Conservation (phyloP, 768 basidiomycete species). For the Rhodosporidiobolus odoratus region DNA sequence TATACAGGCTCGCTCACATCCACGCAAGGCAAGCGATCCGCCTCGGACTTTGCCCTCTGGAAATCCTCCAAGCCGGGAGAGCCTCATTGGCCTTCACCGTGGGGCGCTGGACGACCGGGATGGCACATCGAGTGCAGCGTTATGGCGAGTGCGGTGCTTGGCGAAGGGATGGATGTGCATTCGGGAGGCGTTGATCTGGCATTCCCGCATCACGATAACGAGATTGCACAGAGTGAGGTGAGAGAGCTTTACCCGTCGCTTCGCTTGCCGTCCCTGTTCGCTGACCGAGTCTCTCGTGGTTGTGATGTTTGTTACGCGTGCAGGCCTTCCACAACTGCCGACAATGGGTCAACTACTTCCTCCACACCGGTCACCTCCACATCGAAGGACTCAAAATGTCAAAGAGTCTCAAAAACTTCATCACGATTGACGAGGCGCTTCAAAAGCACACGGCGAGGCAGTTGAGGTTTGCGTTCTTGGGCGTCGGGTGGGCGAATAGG, state of each 20-base stretch:
- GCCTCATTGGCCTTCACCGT: constrained; percentile 91
- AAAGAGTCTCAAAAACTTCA: constrained; percentile 98
- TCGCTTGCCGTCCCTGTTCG: too few species aligned
- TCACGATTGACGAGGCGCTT: constrained; percentile 88
- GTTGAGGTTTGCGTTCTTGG: constrained; percentile 81
- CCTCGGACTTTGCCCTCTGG: constrained; percentile 95
- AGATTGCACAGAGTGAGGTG: constrained; percentile 93
- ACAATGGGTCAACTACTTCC: constrained; percentile 97
- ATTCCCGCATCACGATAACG: constrained; percentile 99
- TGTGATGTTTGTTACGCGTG: not conserved
- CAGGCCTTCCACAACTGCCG: constrained; percentile 88
- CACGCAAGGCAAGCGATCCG: constrained; percentile 64
- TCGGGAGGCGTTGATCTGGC: constrained; percentile 93
- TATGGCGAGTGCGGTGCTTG: constrained; percentile 88
- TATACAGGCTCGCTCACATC: constrained; percentile 59
- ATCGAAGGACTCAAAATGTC: constrained; percentile 99
- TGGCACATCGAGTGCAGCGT: constrained; percentile 99
- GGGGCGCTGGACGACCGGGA: constrained; percentile 92
- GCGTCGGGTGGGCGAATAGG: constrained; percentile 84
- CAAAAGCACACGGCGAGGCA: constrained; percentile 77
- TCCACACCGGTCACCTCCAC: constrained; percentile 96
- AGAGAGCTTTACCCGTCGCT: not conserved
- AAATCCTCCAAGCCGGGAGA: constrained; percentile 94
- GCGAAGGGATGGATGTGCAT: constrained; percentile 91
- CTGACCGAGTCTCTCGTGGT: not conserved